A percentile compares a stretch with the other conserved stretches of the same genome.
These are phyloP conservation scores for Pochonia chlamydosporia DNA, from an alignment of 2,329 filamentous ascomycete species.

Conservation along the genomic window DNA sequence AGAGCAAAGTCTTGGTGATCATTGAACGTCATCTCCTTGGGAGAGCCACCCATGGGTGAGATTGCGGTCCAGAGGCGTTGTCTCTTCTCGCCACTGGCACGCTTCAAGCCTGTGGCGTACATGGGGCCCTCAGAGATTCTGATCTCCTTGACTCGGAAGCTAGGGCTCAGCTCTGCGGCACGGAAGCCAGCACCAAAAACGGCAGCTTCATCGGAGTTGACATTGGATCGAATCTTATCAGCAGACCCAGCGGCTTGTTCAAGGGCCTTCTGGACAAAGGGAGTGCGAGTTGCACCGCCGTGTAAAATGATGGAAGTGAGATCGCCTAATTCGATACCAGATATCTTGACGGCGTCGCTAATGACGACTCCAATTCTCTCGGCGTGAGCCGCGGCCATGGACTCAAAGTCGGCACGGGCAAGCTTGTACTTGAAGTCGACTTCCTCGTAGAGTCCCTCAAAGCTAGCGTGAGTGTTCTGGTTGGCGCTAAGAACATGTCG, in stretches of 20 bases:
- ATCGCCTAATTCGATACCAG: conserved; percentile 67
- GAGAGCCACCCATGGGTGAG: conserved; percentile 66
- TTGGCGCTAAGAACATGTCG: conserved; percentile 93
- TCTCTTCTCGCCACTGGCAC: conserved; percentile 62
- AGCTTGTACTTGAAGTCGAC: conserved; percentile 92
- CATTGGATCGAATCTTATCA: conserved; percentile 83
- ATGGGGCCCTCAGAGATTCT: conserved; percentile 69
- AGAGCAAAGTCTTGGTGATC: conserved; percentile 78
- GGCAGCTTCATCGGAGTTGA: conserved; percentile 94
- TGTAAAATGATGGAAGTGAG: conserved; percentile 90
- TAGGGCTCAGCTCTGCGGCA: conserved; percentile 84
- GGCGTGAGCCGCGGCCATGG: conserved; percentile 62
- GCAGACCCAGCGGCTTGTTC: conserved; percentile 66
- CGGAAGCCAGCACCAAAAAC: conserved; percentile 95
- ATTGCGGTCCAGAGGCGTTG: conserved; percentile 79
- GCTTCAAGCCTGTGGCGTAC: conserved; percentile 72
- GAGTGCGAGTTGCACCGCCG: conserved; percentile 83
- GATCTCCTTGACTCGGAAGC: conserved; percentile 98
- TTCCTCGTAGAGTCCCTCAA: conserved; percentile 88
- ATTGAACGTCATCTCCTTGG: conserved; percentile 81
- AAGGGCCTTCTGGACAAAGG: conserved; percentile 87
- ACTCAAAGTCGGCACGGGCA: conserved; percentile 72
- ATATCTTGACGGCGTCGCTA: conserved; percentile 65
- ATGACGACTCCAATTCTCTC: conserved; percentile 65
- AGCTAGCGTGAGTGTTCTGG: conserved; percentile 69